These are phyloP conservation scores for Antitrichia curtipendula DNA, from an alignment of 225 moss, liverwort and hornwort species.

Conservation along the genomic window DNA sequence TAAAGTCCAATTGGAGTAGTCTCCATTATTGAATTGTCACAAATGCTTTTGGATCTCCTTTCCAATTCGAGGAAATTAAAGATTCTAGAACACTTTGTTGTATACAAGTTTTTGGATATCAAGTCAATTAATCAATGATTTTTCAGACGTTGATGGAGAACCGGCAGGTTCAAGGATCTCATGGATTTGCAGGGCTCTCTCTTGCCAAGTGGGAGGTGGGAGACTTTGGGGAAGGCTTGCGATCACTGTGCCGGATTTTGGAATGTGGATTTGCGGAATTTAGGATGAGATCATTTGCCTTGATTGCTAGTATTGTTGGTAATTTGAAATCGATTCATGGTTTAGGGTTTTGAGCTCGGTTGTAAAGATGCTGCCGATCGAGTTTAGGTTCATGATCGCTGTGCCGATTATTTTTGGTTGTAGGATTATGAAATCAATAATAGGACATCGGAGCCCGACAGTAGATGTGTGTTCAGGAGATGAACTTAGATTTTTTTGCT, in stretches of 20 bases:
- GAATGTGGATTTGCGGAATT: neutral
- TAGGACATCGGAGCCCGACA: too few species aligned
- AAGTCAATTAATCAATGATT: neutral
- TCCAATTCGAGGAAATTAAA: too few species aligned
- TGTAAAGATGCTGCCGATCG: too few species aligned
- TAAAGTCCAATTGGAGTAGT: neutral
- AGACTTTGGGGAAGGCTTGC: neutral
- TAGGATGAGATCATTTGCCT: fast-evolving
- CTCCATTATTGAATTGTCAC: neutral
- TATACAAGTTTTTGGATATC: neutral
- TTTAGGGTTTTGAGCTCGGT: too few species aligned
- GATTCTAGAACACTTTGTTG: neutral
- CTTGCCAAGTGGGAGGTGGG: neutral
- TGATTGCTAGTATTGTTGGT: too few species aligned
- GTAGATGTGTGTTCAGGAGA: too few species aligned
- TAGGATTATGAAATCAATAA: too few species aligned
- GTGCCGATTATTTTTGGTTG: too few species aligned
- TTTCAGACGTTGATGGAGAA: neutral
- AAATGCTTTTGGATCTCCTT: neutral
- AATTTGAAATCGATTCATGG: too few species aligned
- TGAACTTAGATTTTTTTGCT: too few species aligned
- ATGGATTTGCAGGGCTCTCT: neutral
- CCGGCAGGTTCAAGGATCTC: neutral
- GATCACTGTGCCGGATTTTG: neutral
- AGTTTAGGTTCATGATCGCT: too few species aligned